Evolutionary conservation across 495 filamentous ascomycete genomes (phyloP), one percentile per base, ranked within the genome.

Genomic region (Talaromyces borbonicus): DNA sequence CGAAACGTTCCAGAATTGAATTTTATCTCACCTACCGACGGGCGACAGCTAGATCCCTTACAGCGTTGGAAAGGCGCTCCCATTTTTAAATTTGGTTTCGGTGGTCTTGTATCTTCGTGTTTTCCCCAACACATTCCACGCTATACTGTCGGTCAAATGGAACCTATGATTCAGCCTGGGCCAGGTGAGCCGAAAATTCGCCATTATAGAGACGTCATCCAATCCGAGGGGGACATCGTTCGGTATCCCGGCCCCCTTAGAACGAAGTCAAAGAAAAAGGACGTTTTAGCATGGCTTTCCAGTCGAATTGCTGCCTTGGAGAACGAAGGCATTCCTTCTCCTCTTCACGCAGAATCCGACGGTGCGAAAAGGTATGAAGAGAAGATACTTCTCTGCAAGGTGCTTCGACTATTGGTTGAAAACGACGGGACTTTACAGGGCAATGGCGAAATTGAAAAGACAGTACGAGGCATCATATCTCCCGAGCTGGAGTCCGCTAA

Each of bases 241-340:
- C 84, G 78, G 50, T 95, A 97, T 56, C 93, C 93, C 1, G 93
- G 93, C 0, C 90, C 93, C 14, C 67, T 96, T 8, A 88, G 80
- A 66, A 70, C 78, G 25, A 96, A 97, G 57, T 78, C 79, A 1
- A 96, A 90, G 72, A 99, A 97, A 69, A 97, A 97, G 65, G 93
- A 99, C 46, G 74, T 85, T 3, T 45, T 90, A 29, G 61, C 81
- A 4, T 99, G 93, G 92, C 68, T 99, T 25, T 79, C 67, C 2
- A 70, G 73, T 51, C 83, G 80, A 31, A 87, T 95, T 51, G 78
- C 79, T 9, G 71, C 63, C 4, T 64, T 96, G 20, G 87, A 90
- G 60, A 74, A 72, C 18, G 72, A 71, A 19, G 62, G 71, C n/a
- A 61, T 79, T 6, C 68, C 67, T 4, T 57, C 68, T 7, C 67